Evolutionary conservation across 768 basidiomycete genomes (phyloP), one percentile per base, ranked within the genome.

Genomic region (Floccularia luteovirens): DNA sequence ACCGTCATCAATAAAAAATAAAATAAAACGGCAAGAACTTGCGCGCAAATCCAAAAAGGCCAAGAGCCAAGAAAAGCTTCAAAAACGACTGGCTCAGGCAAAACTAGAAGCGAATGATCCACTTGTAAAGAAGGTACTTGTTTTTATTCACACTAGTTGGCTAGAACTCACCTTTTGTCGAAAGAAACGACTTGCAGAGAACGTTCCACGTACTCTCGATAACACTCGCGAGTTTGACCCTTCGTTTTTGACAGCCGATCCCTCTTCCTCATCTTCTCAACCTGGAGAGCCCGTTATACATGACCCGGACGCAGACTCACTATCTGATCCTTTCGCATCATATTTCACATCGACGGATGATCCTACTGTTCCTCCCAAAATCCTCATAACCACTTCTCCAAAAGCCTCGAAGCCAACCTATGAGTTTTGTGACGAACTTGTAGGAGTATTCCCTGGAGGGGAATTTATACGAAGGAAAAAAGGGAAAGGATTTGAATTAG

Each of bases 121-220:
- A 20, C 70, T 75, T 39, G 67, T 74, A 14, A 91, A 89, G 64
- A 82, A 84, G 67, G 90, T 90, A 36, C 21, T 72, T 49, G 4
- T 13, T 19, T 35, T 27, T 33, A 8, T 30, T 8, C 13, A 28
- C 4, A 1, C 31, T 1, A n/a, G 5, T 2, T 14, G 16, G 16
- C 20, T 31, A 17, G 41, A 8, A 47, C 21, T 19, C 23, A 48
- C 11, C 20, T 10, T 8, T 17, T 22, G 28, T 24, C 31, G 8
- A 8, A 43, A 93, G 90, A 82, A 82, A 79, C 79, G 92, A 42
- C 63, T 88, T 17, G 72, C 76, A 4, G 77, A 85, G 51, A 96
- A 96, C 66, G 71, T 93, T 7, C 93, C 93, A 0, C 75, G 75
- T 32, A 99, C 96, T 0, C 75, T 97, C 17, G 96, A 99, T 55